Evolutionary conservation across 139 green algal species (phyloP).

Genomic region (Chlamydomonas sp.): DNA sequence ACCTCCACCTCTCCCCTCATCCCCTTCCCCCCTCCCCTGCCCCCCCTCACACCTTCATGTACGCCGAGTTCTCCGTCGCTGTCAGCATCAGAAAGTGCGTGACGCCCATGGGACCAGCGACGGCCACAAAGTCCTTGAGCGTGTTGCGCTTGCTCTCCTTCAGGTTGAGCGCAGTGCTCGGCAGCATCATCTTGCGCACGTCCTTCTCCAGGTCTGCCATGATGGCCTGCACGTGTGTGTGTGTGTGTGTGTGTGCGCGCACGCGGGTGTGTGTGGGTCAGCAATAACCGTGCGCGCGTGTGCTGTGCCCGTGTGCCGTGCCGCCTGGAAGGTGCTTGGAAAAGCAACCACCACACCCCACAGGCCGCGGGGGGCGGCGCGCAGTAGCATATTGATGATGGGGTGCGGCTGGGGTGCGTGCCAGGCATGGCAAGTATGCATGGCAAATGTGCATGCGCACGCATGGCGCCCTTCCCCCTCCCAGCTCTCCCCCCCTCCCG

Average conservation of each 20-base stretch:
- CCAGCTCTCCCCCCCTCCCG: background rate
- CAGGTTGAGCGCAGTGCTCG: slow-evolving; percentile 83
- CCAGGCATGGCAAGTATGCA: background rate
- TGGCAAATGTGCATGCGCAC: background rate
- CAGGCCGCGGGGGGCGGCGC: background rate
- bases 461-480: background rate
- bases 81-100: slow-evolving; percentile 92
- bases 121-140: slow-evolving; percentile 93
- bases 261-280: background rate
- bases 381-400: background rate
- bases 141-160: slow-evolving; percentile 75
- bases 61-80: slow-evolving; percentile 70
- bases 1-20: no score
- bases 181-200: slow-evolving; percentile 83
- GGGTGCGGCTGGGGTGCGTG: background rate
- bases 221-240: slow-evolving; percentile 54
- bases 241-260: background rate
- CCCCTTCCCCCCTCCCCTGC: no score
- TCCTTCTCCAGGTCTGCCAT: slow-evolving; percentile 80
- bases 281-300: background rate
- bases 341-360: background rate
- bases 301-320: background rate
- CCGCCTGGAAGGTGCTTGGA: no score
- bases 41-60: slow-evolving; percentile 83
- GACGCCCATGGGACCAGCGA: slow-evolving; percentile 90